phyloP scores from a whole-genome alignment of 2,329 filamentous ascomycete genomes.

The Gyromitra esculenta region DNA sequence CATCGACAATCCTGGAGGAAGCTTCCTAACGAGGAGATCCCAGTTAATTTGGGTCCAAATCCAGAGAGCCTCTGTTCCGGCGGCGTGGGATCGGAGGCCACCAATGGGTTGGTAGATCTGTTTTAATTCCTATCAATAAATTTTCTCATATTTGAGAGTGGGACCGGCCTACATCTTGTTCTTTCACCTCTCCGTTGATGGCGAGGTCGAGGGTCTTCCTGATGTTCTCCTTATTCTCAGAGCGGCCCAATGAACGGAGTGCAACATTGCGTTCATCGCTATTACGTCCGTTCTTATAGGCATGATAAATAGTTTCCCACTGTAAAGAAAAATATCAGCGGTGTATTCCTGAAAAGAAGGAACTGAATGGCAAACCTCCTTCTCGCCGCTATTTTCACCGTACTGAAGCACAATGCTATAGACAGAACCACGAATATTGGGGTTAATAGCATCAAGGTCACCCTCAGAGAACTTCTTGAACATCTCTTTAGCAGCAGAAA shows the following conservation, averaged over 20 bases:
- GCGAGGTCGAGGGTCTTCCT: slow-evolving; percentile 80
- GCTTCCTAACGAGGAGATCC: slow-evolving; percentile 80
- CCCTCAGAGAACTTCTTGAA: slow-evolving; percentile 81
- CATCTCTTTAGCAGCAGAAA: slow-evolving; percentile 86
- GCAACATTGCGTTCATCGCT: slow-evolving; percentile 92
- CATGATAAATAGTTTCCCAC: slow-evolving; percentile 80
- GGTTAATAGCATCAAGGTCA: slow-evolving; percentile 83
- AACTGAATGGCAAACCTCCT: slow-evolving; percentile 69
- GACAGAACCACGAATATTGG: slow-evolving; percentile 87
- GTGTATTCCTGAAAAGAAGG: not conserved
- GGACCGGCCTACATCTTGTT: slow-evolving; percentile 71
- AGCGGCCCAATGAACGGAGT: slow-evolving; percentile 81
- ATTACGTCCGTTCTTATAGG: slow-evolving; percentile 78
- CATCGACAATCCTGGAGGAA: slow-evolving; percentile 88
- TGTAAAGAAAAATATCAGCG: slow-evolving; percentile 58
- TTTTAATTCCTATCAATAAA: slow-evolving; percentile 27
- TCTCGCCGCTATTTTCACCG: slow-evolving; percentile 71
- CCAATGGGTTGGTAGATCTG: slow-evolving; percentile 83
- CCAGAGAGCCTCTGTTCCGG: slow-evolving; percentile 83
- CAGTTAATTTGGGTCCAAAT: slow-evolving; percentile 86
- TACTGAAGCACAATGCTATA: slow-evolving; percentile 85
- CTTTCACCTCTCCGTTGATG: slow-evolving; percentile 83
- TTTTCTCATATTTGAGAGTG: not conserved
- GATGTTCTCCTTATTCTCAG: slow-evolving; percentile 80
- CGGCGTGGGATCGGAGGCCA: slow-evolving; percentile 78